Conservation (phyloP, 148 eudicot genomes). For the Simmondsia chinensis region DNA sequence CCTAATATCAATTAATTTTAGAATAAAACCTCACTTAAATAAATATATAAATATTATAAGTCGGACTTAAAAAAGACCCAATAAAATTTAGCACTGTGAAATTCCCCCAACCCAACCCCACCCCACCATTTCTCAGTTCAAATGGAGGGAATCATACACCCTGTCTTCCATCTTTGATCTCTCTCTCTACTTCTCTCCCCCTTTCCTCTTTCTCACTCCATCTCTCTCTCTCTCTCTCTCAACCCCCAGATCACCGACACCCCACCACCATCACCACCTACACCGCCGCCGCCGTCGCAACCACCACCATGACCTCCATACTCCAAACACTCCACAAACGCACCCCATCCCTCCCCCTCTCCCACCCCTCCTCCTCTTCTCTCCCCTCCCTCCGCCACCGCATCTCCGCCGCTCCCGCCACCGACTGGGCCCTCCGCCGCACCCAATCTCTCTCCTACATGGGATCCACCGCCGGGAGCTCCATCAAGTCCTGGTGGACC, state of each 20-base stretch:
- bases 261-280: conserved; percentile 7
- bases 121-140: conserved; percentile 2
- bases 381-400: conserved; percentile 9
- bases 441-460: conserved; percentile 52
- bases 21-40: too few relatives aligned
- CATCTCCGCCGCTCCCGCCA: conserved; percentile 5
- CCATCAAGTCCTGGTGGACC: conserved; percentile 67
- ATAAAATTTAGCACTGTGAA: too few relatives aligned
- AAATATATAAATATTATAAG: too few relatives aligned
- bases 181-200: background rate
- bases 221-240: background rate
- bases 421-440: conserved; percentile 44
- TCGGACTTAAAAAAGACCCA: too few relatives aligned
- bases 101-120: background rate
- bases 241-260: background rate
- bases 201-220: background rate
- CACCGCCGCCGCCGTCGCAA: background rate
- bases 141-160: background rate
- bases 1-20: too few relatives aligned
- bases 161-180: background rate
- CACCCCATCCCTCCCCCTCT: conserved; percentile 31
- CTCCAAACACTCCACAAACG: conserved; percentile 25
- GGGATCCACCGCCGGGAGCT: conserved; percentile 35
- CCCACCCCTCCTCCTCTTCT: conserved; percentile 8
- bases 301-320: conserved; percentile 26